phyloP scores from a whole-genome alignment of 495 filamentous ascomycete genomes.

The Trichoderma erinaceum region DNA sequence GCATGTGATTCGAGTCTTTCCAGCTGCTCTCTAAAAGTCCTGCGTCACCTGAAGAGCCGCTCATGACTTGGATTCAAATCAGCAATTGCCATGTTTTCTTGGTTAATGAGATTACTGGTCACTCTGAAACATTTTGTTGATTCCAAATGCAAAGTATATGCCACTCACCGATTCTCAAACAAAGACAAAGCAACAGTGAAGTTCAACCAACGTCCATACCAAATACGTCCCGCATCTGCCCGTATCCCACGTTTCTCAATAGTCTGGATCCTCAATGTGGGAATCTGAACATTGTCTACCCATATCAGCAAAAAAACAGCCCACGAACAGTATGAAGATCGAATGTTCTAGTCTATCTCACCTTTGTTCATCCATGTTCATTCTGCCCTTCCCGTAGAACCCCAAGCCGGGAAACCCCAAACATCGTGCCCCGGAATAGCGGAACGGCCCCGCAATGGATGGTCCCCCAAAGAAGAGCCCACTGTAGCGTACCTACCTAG shows the following conservation, averaged over 20 bases:
- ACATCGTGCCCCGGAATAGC: conserved; percentile 1
- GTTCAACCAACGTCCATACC: too few species aligned
- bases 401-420: background rate
- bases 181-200: too few species aligned
- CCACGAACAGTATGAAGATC: too few species aligned
- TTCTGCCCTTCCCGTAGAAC: background rate
- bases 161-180: too few species aligned
- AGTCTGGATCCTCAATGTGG: background rate
- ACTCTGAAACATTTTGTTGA: too few species aligned
- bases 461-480: background rate
- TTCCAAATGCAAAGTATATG: too few species aligned
- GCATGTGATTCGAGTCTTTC: background rate
- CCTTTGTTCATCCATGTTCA: background rate
- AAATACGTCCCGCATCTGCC: background rate
- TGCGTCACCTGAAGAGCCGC: background rate
- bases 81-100: too few species aligned
- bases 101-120: too few species aligned
- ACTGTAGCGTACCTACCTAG: background rate
- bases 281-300: background rate
- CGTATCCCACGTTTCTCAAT: background rate
- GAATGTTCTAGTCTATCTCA: too few species aligned
- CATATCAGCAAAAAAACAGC: too few species aligned
- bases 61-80: background rate
- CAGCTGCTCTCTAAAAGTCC: background rate
- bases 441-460: conserved; percentile 10